Base-by-base conservation (phyloP, 805 yeast genomes). In the Cyberlindnera meyerae region DNA sequence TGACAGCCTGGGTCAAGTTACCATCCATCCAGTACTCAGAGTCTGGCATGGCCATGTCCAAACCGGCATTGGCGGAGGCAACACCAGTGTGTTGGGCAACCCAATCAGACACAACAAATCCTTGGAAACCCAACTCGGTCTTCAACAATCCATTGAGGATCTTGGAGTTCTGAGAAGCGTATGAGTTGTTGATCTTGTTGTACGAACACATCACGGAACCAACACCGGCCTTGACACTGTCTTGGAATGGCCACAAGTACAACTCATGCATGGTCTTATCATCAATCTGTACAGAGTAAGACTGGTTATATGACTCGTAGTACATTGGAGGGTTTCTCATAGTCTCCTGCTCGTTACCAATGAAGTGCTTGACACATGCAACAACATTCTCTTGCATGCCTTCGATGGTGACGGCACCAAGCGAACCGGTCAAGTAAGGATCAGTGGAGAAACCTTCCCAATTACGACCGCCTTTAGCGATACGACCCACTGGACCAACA, bases 381-480 rank as follows among this genome's bases (percentile, higher is more conserved):
- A 18, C 18, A 9, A 35, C 39, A 11, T 13, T 20, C 31, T 35
- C 39, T 13, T 35, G 39, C 13, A 18, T 14, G 16, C 34, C 34
- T 4, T 18, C 18, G 11, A 35, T 18, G 5, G 39, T 35, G 18
- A 22, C 31, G 14, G 11, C 18, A 4, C 15, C 39, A 7, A 35
- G 25, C 7, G 30, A 14, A 11, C 39, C 39, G 12, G 39, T 27
- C 29, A 35, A 35, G 24, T 35, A 35, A 5, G 39, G 39, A 16
- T 35, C 39, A 24, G 26, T 35, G 31, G 39, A 30, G 34, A 35
- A 35, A 17, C 39, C 39, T 16, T 35, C 39, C 39, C 39, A 35
- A 30, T 35, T 35, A 17, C 39, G 27, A 5, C 39, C 39, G 26
- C 39, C 39, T 4, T 24, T 13, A 12, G 39, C 39, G 16, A 29